Evolutionary conservation across 2,329 filamentous ascomycete genomes (phyloP).

Genomic region (Cladobotryum protrusum): DNA sequence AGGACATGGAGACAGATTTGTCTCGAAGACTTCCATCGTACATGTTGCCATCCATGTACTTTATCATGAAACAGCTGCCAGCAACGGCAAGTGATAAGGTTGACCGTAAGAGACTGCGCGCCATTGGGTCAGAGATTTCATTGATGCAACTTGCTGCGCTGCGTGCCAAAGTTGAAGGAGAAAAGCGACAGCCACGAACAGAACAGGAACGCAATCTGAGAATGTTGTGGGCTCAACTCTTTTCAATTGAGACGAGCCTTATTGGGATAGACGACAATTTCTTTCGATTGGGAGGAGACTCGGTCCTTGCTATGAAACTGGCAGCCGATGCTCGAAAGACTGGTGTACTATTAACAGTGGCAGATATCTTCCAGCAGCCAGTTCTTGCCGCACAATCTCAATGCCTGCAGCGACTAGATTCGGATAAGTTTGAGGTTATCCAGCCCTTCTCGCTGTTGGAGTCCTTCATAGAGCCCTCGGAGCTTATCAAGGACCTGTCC

Average conservation of each 20-base stretch:
- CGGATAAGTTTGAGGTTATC: background rate
- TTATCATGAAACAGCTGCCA: slow-evolving; percentile 34
- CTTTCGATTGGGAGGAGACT: slow-evolving; percentile 43
- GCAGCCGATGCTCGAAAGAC: slow-evolving; percentile 14
- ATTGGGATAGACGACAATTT: slow-evolving; percentile 40
- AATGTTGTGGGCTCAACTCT: background rate
- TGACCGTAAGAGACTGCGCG: slow-evolving; percentile 2
- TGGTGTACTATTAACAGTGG: slow-evolving; percentile 4
- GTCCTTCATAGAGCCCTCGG: background rate
- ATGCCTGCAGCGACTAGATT: no score
- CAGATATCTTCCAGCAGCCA: slow-evolving; percentile 9
- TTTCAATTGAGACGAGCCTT: background rate
- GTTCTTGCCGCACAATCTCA: no score
- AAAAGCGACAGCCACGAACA: background rate
- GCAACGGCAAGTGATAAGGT: slow-evolving; percentile 1
- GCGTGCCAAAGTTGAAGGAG: background rate
- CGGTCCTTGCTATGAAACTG: slow-evolving; percentile 42
- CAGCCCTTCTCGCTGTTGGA: background rate
- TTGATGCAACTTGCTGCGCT: slow-evolving; percentile 29
- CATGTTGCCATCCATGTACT: slow-evolving; percentile 36
- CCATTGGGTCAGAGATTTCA: slow-evolving; percentile 20
- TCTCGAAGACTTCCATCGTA: slow-evolving; percentile 22
- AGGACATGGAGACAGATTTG: background rate
- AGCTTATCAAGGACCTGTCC: background rate
- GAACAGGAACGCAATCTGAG: background rate